phyloP scores from a whole-genome alignment of 1,284 basidiomycete species.

The Pterulicium gracile region DNA sequence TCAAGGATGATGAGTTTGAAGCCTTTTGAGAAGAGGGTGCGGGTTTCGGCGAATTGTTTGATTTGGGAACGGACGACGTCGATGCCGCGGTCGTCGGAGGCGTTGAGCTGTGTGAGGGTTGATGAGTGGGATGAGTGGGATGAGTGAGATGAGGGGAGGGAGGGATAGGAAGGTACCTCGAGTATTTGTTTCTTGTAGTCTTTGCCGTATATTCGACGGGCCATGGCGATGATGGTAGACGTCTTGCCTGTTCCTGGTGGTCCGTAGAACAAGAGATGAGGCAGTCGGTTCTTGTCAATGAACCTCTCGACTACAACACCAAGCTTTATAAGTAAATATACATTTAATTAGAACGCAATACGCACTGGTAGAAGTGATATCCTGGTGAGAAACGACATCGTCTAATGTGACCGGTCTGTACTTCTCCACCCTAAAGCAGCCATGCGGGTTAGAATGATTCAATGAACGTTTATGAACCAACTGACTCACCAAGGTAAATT shows the following conservation, averaged over 20 bases:
- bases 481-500: slow-evolving; percentile 59
- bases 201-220: slow-evolving; percentile 83
- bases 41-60: slow-evolving; percentile 96
- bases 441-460: slow-evolving; percentile 11
- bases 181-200: slow-evolving; percentile 86
- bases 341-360: slow-evolving; percentile 5
- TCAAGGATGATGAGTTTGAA: slow-evolving; percentile 98
- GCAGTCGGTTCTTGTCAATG: slow-evolving; percentile 89
- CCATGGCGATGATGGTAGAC: slow-evolving; percentile 94
- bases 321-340: not conserved
- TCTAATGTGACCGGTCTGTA: slow-evolving; percentile 82
- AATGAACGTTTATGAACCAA: too few species aligned
- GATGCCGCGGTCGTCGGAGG: slow-evolving; percentile 96
- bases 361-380: slow-evolving; percentile 88
- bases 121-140: slow-evolving; percentile 7
- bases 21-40: slow-evolving; percentile 83
- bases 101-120: slow-evolving; percentile 65
- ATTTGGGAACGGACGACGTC: slow-evolving; percentile 98
- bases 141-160: not conserved
- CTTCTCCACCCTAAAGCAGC: slow-evolving; percentile 81
- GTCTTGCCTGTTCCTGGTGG: slow-evolving; percentile 98
- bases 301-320: slow-evolving; percentile 83
- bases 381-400: slow-evolving; percentile 91
- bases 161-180: slow-evolving; percentile 47
- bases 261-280: slow-evolving; percentile 95